Evolutionary conservation across 768 basidiomycete species (phyloP).

Genomic region (Lactifluus piperatus): DNA sequence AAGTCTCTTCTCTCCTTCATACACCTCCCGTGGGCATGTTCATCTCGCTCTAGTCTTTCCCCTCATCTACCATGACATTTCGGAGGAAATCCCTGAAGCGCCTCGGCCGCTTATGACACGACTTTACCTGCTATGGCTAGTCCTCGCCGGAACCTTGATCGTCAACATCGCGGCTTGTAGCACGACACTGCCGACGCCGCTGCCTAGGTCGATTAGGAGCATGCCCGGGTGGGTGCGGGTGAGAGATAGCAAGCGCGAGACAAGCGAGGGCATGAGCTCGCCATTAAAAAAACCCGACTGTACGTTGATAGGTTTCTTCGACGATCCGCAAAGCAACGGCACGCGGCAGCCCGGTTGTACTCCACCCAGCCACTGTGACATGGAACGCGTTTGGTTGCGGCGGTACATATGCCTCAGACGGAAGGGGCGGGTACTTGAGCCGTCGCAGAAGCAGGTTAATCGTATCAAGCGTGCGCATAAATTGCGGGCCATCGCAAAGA

Average conservation of each 20-base stretch:
- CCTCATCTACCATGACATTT: slow-evolving; percentile 88
- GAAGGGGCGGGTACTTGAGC: slow-evolving; percentile 57
- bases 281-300: slow-evolving; percentile 94
- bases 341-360: slow-evolving; percentile 45
- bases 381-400: slow-evolving; percentile 40
- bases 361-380: slow-evolving; percentile 42
- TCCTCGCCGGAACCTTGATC: slow-evolving; percentile 71
- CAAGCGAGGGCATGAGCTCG: slow-evolving; percentile 76
- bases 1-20: slow-evolving; percentile 26
- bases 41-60: slow-evolving; percentile 61
- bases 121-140: slow-evolving; percentile 91
- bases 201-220: slow-evolving; percentile 51
- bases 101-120: slow-evolving; percentile 74
- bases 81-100: slow-evolving; percentile 79
- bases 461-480: slow-evolving; percentile 48
- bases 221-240: slow-evolving; percentile 39
- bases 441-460: slow-evolving; percentile 54
- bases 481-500: slow-evolving; percentile 61
- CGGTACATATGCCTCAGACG: slow-evolving; percentile 41
- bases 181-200: slow-evolving; percentile 52
- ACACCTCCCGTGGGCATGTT: background rate
- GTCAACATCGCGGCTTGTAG: slow-evolving; percentile 68
- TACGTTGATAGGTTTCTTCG: slow-evolving; percentile 90
- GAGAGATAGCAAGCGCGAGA: slow-evolving; percentile 43
- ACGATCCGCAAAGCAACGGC: slow-evolving; percentile 65